Conservation (phyloP, 164 flowering plant genomes). For the Sedum album region DNA sequence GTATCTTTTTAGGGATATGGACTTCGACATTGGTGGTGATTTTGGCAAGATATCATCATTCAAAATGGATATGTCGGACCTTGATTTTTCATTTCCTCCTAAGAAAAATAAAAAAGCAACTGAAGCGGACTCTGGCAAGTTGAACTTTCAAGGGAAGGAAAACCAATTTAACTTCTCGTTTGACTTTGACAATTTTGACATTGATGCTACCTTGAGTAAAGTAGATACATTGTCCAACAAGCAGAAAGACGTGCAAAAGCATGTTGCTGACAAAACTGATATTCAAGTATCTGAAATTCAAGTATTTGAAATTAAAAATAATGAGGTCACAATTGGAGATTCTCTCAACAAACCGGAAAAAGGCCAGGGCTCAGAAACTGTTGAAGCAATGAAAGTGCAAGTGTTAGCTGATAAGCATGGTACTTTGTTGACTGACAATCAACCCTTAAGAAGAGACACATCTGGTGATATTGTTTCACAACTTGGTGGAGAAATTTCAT, state of each 20-base stretch:
- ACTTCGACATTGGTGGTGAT: conserved; percentile 67
- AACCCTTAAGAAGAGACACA: conserved; percentile 19
- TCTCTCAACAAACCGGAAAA: conserved; percentile 18
- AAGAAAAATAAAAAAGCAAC: conserved; percentile 38
- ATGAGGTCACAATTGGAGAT: conserved; percentile 13
- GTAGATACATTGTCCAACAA: conserved; percentile 27
- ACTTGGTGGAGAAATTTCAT: conserved; percentile 13
- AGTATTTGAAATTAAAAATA: conserved; percentile 9
- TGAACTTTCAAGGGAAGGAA: conserved; percentile 30
- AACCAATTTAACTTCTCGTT: conserved; percentile 51
- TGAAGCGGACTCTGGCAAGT: conserved; percentile 34
- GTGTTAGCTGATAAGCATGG: conserved; percentile 10
- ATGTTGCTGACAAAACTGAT: conserved; percentile 14
- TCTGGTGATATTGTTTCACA: conserved; percentile 16
- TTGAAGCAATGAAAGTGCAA: conserved; percentile 18
- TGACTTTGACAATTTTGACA: conserved; percentile 63
- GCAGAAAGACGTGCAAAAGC: conserved; percentile 16
- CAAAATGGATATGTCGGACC: conserved; percentile 74
- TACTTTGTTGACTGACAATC: conserved; percentile 14
- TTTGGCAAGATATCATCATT: conserved; percentile 74
- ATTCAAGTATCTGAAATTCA: conserved; percentile 17
- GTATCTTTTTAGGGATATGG: conserved; percentile 62
- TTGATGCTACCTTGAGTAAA: conserved; percentile 33
- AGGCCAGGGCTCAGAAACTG: conserved; percentile 17
- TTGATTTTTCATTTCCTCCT: conserved; percentile 62